phyloP scores from a whole-genome alignment of 306 rosid species.

The Rosa multiflora region DNA sequence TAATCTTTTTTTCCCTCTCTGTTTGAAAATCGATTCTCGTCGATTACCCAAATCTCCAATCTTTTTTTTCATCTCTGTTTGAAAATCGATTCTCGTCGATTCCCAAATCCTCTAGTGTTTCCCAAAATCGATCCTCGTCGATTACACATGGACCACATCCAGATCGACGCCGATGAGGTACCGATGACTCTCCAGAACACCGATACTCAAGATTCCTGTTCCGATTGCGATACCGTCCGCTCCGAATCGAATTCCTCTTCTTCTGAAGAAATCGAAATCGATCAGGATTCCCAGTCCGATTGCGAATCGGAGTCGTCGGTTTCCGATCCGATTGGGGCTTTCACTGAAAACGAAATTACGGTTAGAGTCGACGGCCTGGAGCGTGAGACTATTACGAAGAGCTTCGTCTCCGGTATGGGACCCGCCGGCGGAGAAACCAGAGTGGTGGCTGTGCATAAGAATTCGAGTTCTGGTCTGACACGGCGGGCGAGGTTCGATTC shows the following conservation, averaged over 20 bases:
- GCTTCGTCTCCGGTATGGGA: constrained; percentile 24
- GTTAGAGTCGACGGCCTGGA: not conserved
- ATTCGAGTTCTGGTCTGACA: not conserved
- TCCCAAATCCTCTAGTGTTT: not conserved
- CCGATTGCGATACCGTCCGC: not conserved
- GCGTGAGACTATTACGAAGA: not conserved
- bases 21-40: no score
- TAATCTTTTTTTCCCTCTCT: no score
- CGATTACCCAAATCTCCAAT: not conserved
- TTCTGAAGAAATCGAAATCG: no score
- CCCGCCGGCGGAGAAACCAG: not conserved
- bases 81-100: no score
- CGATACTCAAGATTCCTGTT: not conserved
- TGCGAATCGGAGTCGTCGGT: not conserved
- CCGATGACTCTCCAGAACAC: not conserved
- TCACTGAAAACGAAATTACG: not conserved
- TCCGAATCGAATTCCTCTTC: not conserved
- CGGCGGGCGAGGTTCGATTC: constrained; percentile 10
- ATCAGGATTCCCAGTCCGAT: not conserved
- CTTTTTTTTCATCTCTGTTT: no score
- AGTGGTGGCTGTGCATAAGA: constrained; percentile 33
- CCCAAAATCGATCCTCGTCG: not conserved
- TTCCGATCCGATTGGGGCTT: not conserved
- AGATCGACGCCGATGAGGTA: not conserved
- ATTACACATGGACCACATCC: not conserved